Conservation (phyloP, 495 filamentous ascomycete genomes). For the Glarea lozoyensis region DNA sequence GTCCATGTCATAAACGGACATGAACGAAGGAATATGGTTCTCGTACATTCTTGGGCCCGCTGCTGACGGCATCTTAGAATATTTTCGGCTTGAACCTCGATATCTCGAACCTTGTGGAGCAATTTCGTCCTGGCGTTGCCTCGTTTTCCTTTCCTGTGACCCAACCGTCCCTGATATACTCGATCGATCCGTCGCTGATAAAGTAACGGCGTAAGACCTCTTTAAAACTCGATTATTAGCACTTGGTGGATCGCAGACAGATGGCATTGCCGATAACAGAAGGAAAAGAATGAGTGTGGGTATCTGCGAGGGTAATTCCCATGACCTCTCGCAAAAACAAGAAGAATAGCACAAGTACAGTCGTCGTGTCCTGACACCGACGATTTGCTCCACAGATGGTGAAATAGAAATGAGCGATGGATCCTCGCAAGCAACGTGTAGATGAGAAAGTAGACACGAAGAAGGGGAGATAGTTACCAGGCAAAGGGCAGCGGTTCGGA, state of each 20-base stretch:
- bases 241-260: slow-evolving; percentile 4
- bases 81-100: background rate
- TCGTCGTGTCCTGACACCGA: slow-evolving; percentile 5
- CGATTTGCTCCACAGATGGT: background rate
- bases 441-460: slow-evolving; percentile 3
- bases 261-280: slow-evolving; percentile 4
- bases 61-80: slow-evolving; percentile 43
- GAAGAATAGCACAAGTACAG: slow-evolving; percentile 9
- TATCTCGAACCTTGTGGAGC: slow-evolving; percentile 3
- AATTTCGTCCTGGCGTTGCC: slow-evolving; percentile 1
- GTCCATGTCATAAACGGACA: slow-evolving; percentile 58
- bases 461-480: slow-evolving; percentile 15
- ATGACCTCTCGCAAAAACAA: slow-evolving; percentile 4
- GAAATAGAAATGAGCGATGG: slow-evolving; percentile 3
- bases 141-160: slow-evolving; percentile 6
- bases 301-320: background rate
- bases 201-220: slow-evolving; percentile 13
- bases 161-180: slow-evolving; percentile 2
- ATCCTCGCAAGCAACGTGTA: slow-evolving; percentile 5
- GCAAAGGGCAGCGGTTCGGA: slow-evolving; percentile 15
- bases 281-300: slow-evolving; percentile 1
- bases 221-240: slow-evolving; percentile 19
- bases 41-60: slow-evolving; percentile 42
- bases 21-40: slow-evolving; percentile 64
- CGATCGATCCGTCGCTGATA: slow-evolving; percentile 4